Percentiles rank a stretch among this genome's conserved stretches.
Evolutionary conservation across 2,329 filamentous ascomycete species (phyloP).

Genomic region (Amylocarpus encephaloides): DNA sequence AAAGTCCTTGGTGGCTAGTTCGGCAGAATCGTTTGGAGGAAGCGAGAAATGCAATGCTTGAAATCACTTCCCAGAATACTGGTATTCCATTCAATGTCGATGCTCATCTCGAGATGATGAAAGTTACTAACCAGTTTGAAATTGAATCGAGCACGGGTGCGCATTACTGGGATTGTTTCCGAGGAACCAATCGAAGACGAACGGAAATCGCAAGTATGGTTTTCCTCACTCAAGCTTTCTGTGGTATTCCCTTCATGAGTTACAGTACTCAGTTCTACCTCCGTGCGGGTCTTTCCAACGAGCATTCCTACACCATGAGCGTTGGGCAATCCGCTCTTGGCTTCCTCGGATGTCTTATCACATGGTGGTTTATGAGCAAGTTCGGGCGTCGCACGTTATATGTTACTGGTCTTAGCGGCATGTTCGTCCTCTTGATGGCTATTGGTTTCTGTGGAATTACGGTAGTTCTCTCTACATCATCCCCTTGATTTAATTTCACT

Average conservation of each 20-base stretch:
- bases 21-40: not conserved
- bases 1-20: slow-evolving; percentile 38
- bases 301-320: slow-evolving; percentile 47
- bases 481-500: too few relatives aligned
- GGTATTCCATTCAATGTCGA: slow-evolving; percentile 51
- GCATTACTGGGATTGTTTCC: slow-evolving; percentile 74
- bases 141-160: slow-evolving; percentile 61
- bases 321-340: slow-evolving; percentile 42
- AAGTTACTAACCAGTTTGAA: slow-evolving; percentile 78
- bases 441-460: slow-evolving; percentile 41
- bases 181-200: slow-evolving; percentile 67
- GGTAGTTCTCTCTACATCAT: too few relatives aligned
- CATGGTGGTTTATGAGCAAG: slow-evolving; percentile 42
- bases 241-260: slow-evolving; percentile 56
- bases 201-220: slow-evolving; percentile 51
- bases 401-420: slow-evolving; percentile 41
- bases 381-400: slow-evolving; percentile 46
- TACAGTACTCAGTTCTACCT: slow-evolving; percentile 57
- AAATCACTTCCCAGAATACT: slow-evolving; percentile 13
- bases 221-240: not conserved
- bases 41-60: slow-evolving; percentile 11
- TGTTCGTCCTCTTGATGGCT: slow-evolving; percentile 38
- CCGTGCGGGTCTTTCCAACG: slow-evolving; percentile 44
- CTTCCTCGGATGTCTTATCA: slow-evolving; percentile 43
- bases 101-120: slow-evolving; percentile 87